Evolutionary conservation across 1,284 basidiomycete genomes (phyloP).

Genomic region (Ustilago esculenta): DNA sequence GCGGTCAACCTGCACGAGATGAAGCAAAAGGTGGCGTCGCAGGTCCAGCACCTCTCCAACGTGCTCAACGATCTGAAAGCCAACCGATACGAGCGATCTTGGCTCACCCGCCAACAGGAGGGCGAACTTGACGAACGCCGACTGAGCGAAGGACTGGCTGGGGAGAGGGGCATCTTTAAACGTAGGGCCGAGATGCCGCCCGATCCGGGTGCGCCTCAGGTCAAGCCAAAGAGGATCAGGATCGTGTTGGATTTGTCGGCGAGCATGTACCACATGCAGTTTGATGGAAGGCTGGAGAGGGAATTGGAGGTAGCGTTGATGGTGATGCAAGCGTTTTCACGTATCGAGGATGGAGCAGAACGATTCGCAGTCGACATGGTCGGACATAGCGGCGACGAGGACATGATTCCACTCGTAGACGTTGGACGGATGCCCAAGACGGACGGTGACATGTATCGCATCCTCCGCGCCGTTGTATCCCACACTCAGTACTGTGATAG

Average conservation of each 20-base stretch:
- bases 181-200: conserved; percentile 62
- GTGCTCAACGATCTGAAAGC: conserved; percentile 66
- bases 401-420: conserved; percentile 62
- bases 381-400: conserved; percentile 66
- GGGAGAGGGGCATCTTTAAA: conserved; percentile 67
- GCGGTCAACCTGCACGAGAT: conserved; percentile 60
- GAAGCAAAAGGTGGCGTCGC: conserved; percentile 57
- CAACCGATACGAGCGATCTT: conserved; percentile 66
- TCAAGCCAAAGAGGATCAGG: conserved; percentile 68
- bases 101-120: conserved; percentile 67
- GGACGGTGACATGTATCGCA: conserved; percentile 60
- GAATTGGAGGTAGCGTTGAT: conserved; percentile 64
- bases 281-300: conserved; percentile 61
- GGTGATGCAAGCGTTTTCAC: conserved; percentile 66
- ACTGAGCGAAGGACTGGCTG: conserved; percentile 66
- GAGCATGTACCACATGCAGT: conserved; percentile 65
- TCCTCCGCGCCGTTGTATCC: conserved; percentile 57
- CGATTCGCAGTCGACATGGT: conserved; percentile 66
- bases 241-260: conserved; percentile 66
- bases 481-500: conserved; percentile 60
- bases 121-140: conserved; percentile 68
- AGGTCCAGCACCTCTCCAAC: conserved; percentile 59
- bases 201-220: conserved; percentile 63
- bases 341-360: conserved; percentile 40
- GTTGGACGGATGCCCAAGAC: conserved; percentile 53